Percentiles rank a stretch among this genome's conserved stretches.
These are phyloP conservation scores for Verticillium nonalfalfae DNA, from an alignment of 2,329 filamentous ascomycete genomes.

Conservation along the genomic window DNA sequence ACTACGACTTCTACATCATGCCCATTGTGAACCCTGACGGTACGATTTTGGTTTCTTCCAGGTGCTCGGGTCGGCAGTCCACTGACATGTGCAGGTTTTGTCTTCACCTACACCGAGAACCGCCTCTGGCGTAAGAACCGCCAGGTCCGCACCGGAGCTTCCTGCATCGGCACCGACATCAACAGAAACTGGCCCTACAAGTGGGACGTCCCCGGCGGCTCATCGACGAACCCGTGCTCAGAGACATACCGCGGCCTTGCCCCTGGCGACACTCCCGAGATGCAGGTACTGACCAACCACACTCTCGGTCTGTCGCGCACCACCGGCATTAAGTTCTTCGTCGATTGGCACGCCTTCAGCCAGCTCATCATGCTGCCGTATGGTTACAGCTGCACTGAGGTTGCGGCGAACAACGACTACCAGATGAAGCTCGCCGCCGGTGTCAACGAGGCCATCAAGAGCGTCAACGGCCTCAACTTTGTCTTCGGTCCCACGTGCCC, in stretches of 20 bases:
- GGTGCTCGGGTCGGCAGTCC: background rate
- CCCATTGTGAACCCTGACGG: slow-evolving; percentile 48
- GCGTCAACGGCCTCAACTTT: slow-evolving; percentile 29
- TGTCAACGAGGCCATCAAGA: slow-evolving; percentile 21
- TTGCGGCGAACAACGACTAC: slow-evolving; percentile 29
- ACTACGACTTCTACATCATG: slow-evolving; percentile 55
- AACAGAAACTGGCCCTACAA: slow-evolving; percentile 55
- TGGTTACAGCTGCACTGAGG: slow-evolving; percentile 35
- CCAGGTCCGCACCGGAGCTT: slow-evolving; percentile 27
- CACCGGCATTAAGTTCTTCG: slow-evolving; percentile 35
- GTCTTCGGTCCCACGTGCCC: slow-evolving; percentile 28
- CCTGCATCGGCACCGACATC: slow-evolving; percentile 47
- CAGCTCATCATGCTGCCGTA: slow-evolving; percentile 36
- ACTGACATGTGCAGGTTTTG: slow-evolving; percentile 37
- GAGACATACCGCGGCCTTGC: slow-evolving; percentile 39
- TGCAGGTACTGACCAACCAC: slow-evolving; percentile 30
- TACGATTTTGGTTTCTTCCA: slow-evolving; percentile 11
- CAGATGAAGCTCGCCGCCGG: slow-evolving; percentile 28
- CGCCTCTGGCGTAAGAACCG: slow-evolving; percentile 60
- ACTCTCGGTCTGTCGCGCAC: background rate
- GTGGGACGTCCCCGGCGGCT: slow-evolving; percentile 43
- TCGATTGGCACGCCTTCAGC: slow-evolving; percentile 41
- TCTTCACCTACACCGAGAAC: slow-evolving; percentile 49
- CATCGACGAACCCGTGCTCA: slow-evolving; percentile 43
- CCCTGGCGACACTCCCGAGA: slow-evolving; percentile 44